Evolutionary conservation across 306 rosid species (phyloP).

Genomic region (Prosopis cineraria): DNA sequence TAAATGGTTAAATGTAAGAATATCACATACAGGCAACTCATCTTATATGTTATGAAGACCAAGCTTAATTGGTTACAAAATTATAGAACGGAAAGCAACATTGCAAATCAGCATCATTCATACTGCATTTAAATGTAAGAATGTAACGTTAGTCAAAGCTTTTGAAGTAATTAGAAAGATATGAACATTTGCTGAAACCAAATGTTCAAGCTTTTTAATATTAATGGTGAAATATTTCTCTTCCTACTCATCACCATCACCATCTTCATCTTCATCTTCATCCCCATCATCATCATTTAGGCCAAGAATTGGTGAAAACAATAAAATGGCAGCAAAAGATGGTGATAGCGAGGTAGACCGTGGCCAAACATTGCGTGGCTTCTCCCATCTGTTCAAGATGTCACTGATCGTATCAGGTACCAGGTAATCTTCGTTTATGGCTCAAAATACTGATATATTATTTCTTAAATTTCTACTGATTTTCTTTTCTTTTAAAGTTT

Average conservation of each 20-base stretch:
- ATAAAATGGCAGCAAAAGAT: too few species aligned
- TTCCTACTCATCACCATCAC: not conserved
- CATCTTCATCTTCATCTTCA: rapidly evolving
- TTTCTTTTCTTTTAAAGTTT: too few species aligned
- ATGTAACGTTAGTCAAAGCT: not conserved
- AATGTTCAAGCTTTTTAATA: not conserved
- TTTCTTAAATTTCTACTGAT: too few species aligned
- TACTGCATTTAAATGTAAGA: not conserved
- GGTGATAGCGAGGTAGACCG: too few species aligned
- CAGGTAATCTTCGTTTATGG: too few species aligned
- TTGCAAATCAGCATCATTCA: not conserved
- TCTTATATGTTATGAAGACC: not conserved
- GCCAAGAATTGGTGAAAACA: too few species aligned
- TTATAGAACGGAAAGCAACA: not conserved
- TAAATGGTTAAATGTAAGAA: not conserved
- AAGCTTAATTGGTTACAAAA: not conserved
- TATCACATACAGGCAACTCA: not conserved
- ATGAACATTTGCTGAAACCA: not conserved
- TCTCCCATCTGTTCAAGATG: too few species aligned
- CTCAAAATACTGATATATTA: too few species aligned
- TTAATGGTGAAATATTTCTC: too few species aligned
- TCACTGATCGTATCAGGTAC: too few species aligned
- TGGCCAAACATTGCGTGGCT: too few species aligned
- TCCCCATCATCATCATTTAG: too few species aligned
- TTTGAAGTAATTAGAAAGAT: not conserved